Percentiles rank a stretch among this genome's conserved stretches.
phyloP scores from a whole-genome alignment of 2,329 filamentous ascomycete species.

The Claviceps sp. region DNA sequence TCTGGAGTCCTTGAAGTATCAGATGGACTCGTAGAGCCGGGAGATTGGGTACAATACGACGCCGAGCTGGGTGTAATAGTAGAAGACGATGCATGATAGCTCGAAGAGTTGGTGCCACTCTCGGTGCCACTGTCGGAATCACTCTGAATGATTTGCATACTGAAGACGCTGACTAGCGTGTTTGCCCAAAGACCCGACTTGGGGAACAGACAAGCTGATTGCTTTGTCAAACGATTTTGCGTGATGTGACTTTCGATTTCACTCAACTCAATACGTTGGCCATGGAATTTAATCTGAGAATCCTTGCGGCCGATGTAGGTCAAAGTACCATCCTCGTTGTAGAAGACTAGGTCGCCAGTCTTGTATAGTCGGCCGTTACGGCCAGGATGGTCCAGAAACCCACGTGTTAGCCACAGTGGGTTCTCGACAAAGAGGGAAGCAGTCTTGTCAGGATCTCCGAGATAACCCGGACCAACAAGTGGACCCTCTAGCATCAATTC shows the following conservation, averaged over 20 bases:
- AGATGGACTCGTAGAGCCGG: background rate
- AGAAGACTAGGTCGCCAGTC: slow-evolving; percentile 21
- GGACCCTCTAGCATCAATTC: slow-evolving; percentile 9
- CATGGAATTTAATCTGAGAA: slow-evolving; percentile 39
- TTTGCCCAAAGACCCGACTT: slow-evolving; percentile 2
- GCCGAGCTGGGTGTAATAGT: background rate
- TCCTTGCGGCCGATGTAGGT: slow-evolving; percentile 35
- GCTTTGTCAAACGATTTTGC: background rate
- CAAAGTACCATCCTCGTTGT: slow-evolving; percentile 20
- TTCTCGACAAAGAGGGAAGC: slow-evolving; percentile 8
- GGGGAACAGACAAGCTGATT: slow-evolving; percentile 1
- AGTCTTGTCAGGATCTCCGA: slow-evolving; percentile 8
- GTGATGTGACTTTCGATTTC: slow-evolving; percentile 8
- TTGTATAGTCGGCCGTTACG: slow-evolving; percentile 15
- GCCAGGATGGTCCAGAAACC: slow-evolving; percentile 4
- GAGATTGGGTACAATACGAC: background rate
- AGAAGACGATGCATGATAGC: background rate
- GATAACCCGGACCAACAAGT: slow-evolving; percentile 8
- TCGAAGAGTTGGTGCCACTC: background rate
- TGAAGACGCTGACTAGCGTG: slow-evolving; percentile 4
- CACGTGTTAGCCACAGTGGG: slow-evolving; percentile 20
- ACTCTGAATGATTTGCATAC: background rate
- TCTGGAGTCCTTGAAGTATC: background rate
- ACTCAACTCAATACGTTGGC: slow-evolving; percentile 27
- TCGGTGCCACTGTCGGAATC: background rate